These are phyloP conservation scores for Rubia occidens DNA, from an alignment of 305 asterid species.

Conservation along the genomic window DNA sequence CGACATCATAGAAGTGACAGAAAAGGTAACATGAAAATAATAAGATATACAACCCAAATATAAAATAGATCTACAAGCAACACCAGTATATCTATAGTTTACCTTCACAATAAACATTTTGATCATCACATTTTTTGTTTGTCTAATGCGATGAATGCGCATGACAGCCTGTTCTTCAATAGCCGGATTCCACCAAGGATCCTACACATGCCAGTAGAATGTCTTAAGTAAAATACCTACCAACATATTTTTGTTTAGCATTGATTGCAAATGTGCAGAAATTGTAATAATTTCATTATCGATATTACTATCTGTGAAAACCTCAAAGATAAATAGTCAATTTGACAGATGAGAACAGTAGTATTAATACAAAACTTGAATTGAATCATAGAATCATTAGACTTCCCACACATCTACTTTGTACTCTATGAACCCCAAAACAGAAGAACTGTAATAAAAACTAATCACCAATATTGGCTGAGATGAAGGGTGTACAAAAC, in stretches of 20 bases:
- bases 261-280: not conserved
- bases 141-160: conserved; percentile 99
- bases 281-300: not conserved
- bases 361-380: not conserved
- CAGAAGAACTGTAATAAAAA: not conserved
- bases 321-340: not conserved
- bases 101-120: conserved; percentile 86
- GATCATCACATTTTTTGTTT: conserved; percentile 53
- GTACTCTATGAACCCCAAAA: not conserved
- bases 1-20: not conserved
- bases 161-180: conserved; percentile 98
- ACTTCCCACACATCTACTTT: not conserved
- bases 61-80: not conserved
- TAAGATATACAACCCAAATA: not conserved
- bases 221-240: not conserved
- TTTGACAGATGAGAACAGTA: not conserved
- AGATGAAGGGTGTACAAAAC: no score
- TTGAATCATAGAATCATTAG: not conserved
- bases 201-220: conserved; percentile 33
- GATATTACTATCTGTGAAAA: not conserved
- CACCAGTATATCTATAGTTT: conserved; percentile 5
- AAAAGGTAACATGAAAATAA: conserved; percentile 1
- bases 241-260: not conserved
- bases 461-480: no score
- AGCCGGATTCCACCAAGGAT: conserved; percentile 99